Base-by-base conservation (phyloP, 2,329 filamentous ascomycete species). In the Pseudocercospora pini-densiflorae region DNA sequence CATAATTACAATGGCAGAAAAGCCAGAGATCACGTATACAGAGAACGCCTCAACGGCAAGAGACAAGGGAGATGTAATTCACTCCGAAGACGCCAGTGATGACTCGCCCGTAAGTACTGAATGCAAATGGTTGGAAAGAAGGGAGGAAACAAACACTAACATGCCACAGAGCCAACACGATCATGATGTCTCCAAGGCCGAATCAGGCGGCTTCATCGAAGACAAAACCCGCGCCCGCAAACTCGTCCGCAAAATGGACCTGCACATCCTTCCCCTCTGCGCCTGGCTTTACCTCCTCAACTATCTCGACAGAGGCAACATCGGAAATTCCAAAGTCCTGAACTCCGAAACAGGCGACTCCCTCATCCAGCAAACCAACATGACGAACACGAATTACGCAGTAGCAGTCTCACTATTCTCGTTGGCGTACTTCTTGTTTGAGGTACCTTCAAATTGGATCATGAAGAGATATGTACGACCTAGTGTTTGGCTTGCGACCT, bases 331-430 rank as follows among this genome's bases (percentile, higher is more conserved):
- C 49, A 88, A 87, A 76, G 86, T 90, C 21, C 82, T 92, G 69
- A 91, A 92, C 74, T 79, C 83, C 10, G 82, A 86, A 12, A 85
- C 85, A 0, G 76, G 82, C 51, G 81, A 91, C 75, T 88, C 90
- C 77, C 83, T 92, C 69, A 83, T 90, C 36, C 81, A 83, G 23
- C 83, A 87, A 72, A 89, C 89, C 1, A 71, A 81, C 68, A 90
- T 90, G 85, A 86, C 85, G 1, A 81, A 85, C 59, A 82, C 84
- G 72, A 81, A 90, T 72, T 92, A 88, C 77, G 85, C 86, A 2
- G 70, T 75, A 1, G 73, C 74, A 1, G 69, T 75, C 21, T 73
- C 71, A 33, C 59, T 87, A 8, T 74, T 74, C 61, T 71, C 72
- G n/a, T 62, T 73, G 0, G 70, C 72, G 1, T 74, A 74, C 33